A percentile compares a stretch with the other conserved stretches of the same genome.
phyloP scores from a whole-genome alignment of 2,329 filamentous ascomycete genomes.

The Zymoseptoria brevis region DNA sequence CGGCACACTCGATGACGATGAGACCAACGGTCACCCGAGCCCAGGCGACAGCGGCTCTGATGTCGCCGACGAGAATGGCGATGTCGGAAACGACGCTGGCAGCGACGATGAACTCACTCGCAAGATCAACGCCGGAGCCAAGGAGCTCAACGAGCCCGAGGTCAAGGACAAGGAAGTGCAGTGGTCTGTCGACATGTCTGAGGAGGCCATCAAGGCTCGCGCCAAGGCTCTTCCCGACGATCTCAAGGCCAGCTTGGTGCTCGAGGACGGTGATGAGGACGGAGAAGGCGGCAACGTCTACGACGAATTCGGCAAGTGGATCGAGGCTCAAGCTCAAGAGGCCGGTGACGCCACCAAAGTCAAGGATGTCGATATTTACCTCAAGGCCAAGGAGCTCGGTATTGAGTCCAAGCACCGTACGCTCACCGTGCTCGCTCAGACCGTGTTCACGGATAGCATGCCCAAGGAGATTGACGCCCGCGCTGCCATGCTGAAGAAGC shows the following conservation, averaged over 20 bases:
- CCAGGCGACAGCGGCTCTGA: constrained; percentile 61
- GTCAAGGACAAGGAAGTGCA: constrained; percentile 71
- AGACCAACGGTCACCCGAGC: constrained; percentile 51
- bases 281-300: constrained; percentile 80
- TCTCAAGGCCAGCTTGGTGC: constrained; percentile 67
- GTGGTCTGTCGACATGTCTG: constrained; percentile 95
- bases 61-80: constrained; percentile 57
- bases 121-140: constrained; percentile 58
- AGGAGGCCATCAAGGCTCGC: constrained; percentile 89
- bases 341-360: constrained; percentile 68
- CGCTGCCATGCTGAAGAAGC: constrained; percentile 77
- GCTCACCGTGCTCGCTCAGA: constrained; percentile 82
- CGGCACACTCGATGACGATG: constrained; percentile 42
- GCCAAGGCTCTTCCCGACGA: constrained; percentile 88
- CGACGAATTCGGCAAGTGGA: constrained; percentile 89
- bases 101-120: constrained; percentile 91
- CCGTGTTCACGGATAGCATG: constrained; percentile 86
- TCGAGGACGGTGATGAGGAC: constrained; percentile 68
- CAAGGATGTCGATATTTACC: constrained; percentile 82
- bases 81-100: constrained; percentile 59
- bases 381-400: constrained; percentile 93
- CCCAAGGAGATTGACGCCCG: constrained; percentile 78
- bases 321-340: constrained; percentile 65
- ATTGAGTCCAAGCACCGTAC: constrained; percentile 94
- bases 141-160: constrained; percentile 62